Evolutionary conservation across 148 eudicot species (phyloP).

Genomic region (Camellia sinensis): DNA sequence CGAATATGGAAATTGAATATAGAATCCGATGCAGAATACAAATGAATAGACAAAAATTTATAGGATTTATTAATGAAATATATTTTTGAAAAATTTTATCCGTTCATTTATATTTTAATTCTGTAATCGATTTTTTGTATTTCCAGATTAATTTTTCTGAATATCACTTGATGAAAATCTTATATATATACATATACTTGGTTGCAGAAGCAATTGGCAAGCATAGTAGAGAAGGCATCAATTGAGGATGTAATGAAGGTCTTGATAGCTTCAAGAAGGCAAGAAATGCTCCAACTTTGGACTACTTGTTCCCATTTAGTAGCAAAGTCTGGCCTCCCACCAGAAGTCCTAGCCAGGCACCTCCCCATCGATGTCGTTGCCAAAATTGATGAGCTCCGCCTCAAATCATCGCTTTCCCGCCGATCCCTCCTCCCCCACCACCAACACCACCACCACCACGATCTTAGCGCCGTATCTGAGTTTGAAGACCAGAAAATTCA

Average conservation of each 20-base stretch:
- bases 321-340: constrained; percentile 86
- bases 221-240: constrained; percentile 94
- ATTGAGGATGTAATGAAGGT: constrained; percentile 99
- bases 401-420: constrained; percentile 55
- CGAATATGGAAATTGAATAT: too few species aligned
- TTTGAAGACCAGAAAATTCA: constrained; percentile 80
- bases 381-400: constrained; percentile 83
- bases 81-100: too few species aligned
- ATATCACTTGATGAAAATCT: too few species aligned
- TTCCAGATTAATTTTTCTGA: too few species aligned
- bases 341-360: constrained; percentile 87
- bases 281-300: constrained; percentile 94
- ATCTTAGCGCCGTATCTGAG: constrained; percentile 36
- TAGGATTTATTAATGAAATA: too few species aligned
- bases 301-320: constrained; percentile 84
- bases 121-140: too few species aligned
- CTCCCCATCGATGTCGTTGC: constrained; percentile 80
- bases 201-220: constrained; percentile 81
- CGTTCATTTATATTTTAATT: too few species aligned
- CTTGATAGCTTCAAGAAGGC: constrained; percentile 82
- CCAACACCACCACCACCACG: constrained; percentile 41
- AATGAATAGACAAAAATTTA: too few species aligned
- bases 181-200: too few species aligned
- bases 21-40: too few species aligned
- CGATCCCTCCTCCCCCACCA: constrained; percentile 43